phyloP scores from a whole-genome alignment of 345 rosid genomes.

The Citrus glauca region DNA sequence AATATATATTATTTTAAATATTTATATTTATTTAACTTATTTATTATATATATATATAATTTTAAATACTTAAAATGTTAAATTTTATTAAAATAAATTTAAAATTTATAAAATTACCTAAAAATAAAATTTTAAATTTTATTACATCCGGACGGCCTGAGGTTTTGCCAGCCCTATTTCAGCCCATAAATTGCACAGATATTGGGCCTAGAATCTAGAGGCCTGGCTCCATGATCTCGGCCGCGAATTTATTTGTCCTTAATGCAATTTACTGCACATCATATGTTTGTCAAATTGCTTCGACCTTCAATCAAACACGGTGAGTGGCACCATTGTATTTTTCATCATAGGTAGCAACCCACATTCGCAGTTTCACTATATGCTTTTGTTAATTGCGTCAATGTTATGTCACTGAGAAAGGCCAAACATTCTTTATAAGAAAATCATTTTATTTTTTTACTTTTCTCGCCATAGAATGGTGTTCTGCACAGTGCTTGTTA shows the following conservation, averaged over 20 bases:
- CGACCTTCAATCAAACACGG: too few relatives aligned
- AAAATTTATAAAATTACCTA: too few relatives aligned
- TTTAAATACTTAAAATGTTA: too few relatives aligned
- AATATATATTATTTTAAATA: too few relatives aligned
- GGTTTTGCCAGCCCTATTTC: too few relatives aligned
- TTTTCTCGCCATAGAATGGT: not conserved
- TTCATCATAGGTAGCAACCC: not conserved
- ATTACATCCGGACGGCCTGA: too few relatives aligned
- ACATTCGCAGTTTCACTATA: not conserved
- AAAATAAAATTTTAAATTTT: too few relatives aligned
- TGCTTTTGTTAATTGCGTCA: not conserved
- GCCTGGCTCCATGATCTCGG: not conserved
- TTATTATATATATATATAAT: too few relatives aligned
- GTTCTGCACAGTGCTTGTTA: not conserved
- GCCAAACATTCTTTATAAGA: not conserved
- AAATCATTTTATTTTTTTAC: slow-evolving; percentile 1
- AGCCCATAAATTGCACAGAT: not conserved
- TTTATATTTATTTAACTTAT: too few relatives aligned
- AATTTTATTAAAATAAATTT: too few relatives aligned
- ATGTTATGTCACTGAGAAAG: not conserved
- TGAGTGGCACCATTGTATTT: not conserved
- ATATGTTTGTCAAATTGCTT: not conserved
- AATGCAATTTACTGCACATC: not conserved
- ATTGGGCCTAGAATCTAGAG: not conserved
- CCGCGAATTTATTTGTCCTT: not conserved